These are phyloP conservation scores for Saxophila tyrrhenica DNA, from an alignment of 495 filamentous ascomycete species.

Conservation along the genomic window DNA sequence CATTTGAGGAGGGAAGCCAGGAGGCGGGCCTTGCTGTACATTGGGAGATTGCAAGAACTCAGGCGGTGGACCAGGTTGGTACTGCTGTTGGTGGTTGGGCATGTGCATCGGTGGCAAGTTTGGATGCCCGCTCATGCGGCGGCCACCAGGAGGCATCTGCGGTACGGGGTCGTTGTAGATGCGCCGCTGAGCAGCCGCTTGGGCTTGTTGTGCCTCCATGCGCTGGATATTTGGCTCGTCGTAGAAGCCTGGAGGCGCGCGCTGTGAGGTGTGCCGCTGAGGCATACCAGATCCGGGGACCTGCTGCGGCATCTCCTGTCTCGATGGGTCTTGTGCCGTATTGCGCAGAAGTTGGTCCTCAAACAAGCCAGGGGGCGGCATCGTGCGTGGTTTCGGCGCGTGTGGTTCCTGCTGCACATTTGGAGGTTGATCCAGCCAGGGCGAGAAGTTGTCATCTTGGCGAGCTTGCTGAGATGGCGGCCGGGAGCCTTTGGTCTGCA, in stretches of 20 bases:
- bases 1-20: conserved; percentile 15
- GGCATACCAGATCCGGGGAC: conserved; percentile 3
- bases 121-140: conserved; percentile 13
- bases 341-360: conserved; percentile 18
- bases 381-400: conserved; percentile 20
- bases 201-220: conserved; percentile 7
- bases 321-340: neutral
- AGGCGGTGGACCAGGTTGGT: conserved; percentile 3
- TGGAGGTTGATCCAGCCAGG: conserved; percentile 23
- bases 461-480: conserved; percentile 19
- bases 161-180: conserved; percentile 10
- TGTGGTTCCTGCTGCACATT: conserved; percentile 19
- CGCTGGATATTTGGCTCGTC: conserved; percentile 2
- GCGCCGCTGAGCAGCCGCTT: conserved; percentile 7
- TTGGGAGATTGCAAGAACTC: conserved; percentile 12
- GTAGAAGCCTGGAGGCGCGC: conserved; percentile 17
- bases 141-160: conserved; percentile 3
- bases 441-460: conserved; percentile 19
- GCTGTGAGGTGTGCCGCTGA: conserved; percentile 14
- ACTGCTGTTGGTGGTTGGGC: neutral
- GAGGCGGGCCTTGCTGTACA: conserved; percentile 4
- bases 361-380: conserved; percentile 19
- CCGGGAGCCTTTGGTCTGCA: conserved; percentile 23
- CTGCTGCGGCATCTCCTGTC: conserved; percentile 1
- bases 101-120: conserved; percentile 14